These are phyloP conservation scores for Pestalotiopsis sp. DNA, from an alignment of 2,329 filamentous ascomycete genomes.

Conservation along the genomic window DNA sequence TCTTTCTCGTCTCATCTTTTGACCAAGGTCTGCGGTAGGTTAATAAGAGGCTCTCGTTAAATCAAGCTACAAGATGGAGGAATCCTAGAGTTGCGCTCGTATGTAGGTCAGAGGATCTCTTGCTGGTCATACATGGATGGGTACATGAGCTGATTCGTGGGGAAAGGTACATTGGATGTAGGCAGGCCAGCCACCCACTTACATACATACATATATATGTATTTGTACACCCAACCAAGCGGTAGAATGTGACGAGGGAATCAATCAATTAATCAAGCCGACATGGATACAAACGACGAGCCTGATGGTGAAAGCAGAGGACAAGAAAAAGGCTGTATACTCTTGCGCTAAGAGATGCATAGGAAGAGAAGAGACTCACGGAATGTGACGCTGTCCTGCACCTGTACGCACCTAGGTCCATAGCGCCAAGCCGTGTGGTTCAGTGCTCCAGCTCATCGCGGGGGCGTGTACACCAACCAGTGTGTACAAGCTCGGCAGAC, in stretches of 20 bases:
- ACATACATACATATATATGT: neutral
- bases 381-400: neutral
- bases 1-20: neutral
- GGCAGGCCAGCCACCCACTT: conserved; percentile 1
- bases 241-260: neutral
- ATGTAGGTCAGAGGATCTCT: neutral
- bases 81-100: neutral
- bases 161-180: neutral
- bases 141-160: conserved; percentile 5
- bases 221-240: neutral
- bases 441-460: neutral
- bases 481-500: conserved; percentile 2
- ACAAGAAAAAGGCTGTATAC: neutral
- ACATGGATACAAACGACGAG: neutral
- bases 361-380: neutral
- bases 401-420: neutral
- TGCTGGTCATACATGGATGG: neutral
- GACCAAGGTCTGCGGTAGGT: neutral
- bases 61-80: neutral
- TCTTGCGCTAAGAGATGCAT: conserved; percentile 1
- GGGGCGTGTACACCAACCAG: no score
- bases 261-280: neutral
- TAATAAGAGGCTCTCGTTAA: neutral
- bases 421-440: neutral
- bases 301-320: neutral